Conservation (phyloP, 305 asterid species). For the Fraxinus dipetala region DNA sequence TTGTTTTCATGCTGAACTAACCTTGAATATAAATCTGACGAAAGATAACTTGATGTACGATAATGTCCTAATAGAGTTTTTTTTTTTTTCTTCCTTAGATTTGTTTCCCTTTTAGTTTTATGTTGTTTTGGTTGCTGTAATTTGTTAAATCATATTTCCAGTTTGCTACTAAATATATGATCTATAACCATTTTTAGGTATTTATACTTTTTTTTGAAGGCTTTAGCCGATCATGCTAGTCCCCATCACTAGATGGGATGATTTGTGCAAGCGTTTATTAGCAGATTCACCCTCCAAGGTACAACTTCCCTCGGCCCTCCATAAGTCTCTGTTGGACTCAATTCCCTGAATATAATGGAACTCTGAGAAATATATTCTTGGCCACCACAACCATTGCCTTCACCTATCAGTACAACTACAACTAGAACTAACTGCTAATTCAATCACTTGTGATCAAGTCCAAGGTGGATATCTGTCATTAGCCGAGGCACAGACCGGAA, state of each 20-base stretch:
- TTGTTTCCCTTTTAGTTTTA: not conserved
- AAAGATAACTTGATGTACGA: not conserved
- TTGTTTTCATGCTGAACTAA: slow-evolving; percentile 27
- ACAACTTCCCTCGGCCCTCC: not conserved
- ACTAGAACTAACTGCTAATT: not conserved
- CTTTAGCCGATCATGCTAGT: not conserved
- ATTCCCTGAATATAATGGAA: not conserved
- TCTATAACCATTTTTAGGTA: not conserved
- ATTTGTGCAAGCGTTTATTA: not conserved
- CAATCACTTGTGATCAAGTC: slow-evolving; percentile 29
- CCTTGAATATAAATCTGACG: not conserved
- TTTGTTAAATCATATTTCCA: not conserved
- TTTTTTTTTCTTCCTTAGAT: not conserved
- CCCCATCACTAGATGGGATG: not conserved
- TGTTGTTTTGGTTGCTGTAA: not conserved
- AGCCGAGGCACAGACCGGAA: slow-evolving; percentile 47
- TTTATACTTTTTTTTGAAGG: not conserved
- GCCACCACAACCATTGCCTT: not conserved
- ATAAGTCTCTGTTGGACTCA: not conserved
- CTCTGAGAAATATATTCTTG: not conserved
- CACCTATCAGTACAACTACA: not conserved
- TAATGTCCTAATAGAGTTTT: not conserved
- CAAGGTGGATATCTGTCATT: slow-evolving; percentile 28
- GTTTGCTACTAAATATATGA: not conserved
- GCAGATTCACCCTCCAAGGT: not conserved